Evolutionary conservation across 768 basidiomycete species (phyloP).

Genomic region (Chalciporus chontae): DNA sequence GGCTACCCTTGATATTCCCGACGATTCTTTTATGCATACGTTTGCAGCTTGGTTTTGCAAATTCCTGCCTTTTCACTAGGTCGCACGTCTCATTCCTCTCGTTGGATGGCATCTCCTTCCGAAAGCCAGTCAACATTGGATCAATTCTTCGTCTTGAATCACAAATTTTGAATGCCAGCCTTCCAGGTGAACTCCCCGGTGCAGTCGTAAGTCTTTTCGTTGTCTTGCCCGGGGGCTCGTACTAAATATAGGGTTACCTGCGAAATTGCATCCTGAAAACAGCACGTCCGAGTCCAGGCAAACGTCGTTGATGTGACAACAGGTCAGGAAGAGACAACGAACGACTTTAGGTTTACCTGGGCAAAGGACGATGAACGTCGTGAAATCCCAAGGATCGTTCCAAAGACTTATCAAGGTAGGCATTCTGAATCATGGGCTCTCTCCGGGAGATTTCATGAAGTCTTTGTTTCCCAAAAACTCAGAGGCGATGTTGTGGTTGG

Average conservation of each 20-base stretch:
- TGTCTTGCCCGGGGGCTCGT: too few relatives aligned
- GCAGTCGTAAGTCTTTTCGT: conserved; percentile 47
- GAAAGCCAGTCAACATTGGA: conserved; percentile 78
- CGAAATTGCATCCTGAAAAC: not conserved
- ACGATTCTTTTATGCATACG: not conserved
- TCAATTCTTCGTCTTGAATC: conserved; percentile 74
- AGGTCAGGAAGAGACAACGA: conserved; percentile 62
- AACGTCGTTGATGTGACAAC: conserved; percentile 68
- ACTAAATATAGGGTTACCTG: not conserved
- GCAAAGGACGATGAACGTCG: conserved; percentile 40
- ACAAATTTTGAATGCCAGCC: conserved; percentile 57
- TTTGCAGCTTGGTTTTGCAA: conserved; percentile 66
- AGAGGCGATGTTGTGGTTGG: conserved; percentile 87
- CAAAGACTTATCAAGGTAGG: conserved; percentile 66
- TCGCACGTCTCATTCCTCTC: conserved; percentile 69
- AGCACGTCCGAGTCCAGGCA: conserved; percentile 73
- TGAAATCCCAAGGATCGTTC: conserved; percentile 48
- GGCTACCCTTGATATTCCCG: conserved; percentile 1
- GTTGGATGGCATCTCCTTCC: conserved; percentile 77
- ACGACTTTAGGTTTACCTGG: conserved; percentile 78
- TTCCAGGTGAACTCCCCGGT: conserved; percentile 31
- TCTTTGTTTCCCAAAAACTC: conserved; percentile 13
- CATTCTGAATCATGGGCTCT: not conserved
- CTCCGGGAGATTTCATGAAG: not conserved
- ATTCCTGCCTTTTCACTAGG: conserved; percentile 64